Evolutionary conservation across 2,329 filamentous ascomycete species (phyloP).

Genomic region (Pseudocercospora cruenta): DNA sequence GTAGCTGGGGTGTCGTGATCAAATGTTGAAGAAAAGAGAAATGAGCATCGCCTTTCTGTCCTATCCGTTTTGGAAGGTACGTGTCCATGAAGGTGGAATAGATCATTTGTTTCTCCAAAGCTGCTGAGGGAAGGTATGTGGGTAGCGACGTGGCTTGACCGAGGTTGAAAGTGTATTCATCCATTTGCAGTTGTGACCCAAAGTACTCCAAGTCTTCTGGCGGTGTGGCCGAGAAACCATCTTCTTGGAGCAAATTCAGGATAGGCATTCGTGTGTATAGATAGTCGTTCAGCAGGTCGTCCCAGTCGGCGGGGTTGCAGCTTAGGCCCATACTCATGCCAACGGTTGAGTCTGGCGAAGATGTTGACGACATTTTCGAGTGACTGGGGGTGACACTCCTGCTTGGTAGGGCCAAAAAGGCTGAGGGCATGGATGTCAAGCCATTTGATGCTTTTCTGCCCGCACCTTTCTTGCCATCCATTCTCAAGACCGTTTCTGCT

Average conservation of each 20-base stretch:
- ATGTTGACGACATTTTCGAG: neutral
- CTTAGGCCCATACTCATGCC: neutral
- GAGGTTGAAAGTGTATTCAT: slow-evolving; percentile 10
- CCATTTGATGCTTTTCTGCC: slow-evolving; percentile 4
- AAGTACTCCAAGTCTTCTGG: neutral
- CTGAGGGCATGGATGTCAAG: neutral
- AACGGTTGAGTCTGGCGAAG: neutral
- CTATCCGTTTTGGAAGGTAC: slow-evolving; percentile 32
- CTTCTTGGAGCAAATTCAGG: neutral
- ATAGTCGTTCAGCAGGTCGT: neutral
- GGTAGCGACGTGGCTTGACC: slow-evolving; percentile 16
- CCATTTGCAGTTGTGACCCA: neutral
- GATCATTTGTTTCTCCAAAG: slow-evolving; percentile 26
- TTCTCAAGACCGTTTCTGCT: slow-evolving; percentile 19
- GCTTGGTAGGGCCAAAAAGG: neutral
- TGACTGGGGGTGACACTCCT: neutral
- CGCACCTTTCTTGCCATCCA: slow-evolving; percentile 19
- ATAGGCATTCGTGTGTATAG: neutral
- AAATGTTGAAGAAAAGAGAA: slow-evolving; percentile 33
- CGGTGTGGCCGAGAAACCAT: neutral
- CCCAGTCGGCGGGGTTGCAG: neutral
- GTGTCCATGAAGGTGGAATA: slow-evolving; percentile 36
- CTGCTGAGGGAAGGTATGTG: slow-evolving; percentile 18
- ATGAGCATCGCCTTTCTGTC: slow-evolving; percentile 19
- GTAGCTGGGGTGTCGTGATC: slow-evolving; percentile 24